Conservation (phyloP, 169 alveolate species). For the Cyclospora cayetanensis region DNA sequence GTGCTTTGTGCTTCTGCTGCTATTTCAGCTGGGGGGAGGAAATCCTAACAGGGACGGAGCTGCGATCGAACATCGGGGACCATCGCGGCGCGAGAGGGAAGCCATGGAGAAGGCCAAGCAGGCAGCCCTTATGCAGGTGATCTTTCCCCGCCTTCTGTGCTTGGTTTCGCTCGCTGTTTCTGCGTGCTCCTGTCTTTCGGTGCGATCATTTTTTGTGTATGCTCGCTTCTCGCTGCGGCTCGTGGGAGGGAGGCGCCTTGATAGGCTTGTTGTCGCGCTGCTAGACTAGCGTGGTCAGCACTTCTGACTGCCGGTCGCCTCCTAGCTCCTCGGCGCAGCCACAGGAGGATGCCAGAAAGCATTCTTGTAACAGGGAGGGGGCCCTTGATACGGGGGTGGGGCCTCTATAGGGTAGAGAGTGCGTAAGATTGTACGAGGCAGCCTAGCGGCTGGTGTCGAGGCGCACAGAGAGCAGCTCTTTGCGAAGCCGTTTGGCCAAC, state of each 20-base stretch:
- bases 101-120: background rate
- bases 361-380: too few relatives aligned
- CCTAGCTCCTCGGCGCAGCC: background rate
- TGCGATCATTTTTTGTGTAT: background rate
- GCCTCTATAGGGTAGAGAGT: too few relatives aligned
- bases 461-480: too few relatives aligned
- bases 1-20: background rate
- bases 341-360: background rate
- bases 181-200: background rate
- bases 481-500: too few relatives aligned
- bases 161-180: background rate
- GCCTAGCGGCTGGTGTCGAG: too few relatives aligned
- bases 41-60: background rate
- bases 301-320: background rate
- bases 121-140: background rate
- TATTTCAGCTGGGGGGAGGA: background rate
- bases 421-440: too few relatives aligned
- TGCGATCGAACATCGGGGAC: background rate
- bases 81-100: background rate
- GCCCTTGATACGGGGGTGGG: too few relatives aligned
- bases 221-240: background rate
- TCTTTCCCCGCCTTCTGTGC: background rate
- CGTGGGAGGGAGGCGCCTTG: background rate
- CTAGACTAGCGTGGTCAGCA: too few relatives aligned
- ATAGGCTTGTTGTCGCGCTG: background rate